Conservation (phyloP, 208 protist species). For the Phytomonas sp. region DNA sequence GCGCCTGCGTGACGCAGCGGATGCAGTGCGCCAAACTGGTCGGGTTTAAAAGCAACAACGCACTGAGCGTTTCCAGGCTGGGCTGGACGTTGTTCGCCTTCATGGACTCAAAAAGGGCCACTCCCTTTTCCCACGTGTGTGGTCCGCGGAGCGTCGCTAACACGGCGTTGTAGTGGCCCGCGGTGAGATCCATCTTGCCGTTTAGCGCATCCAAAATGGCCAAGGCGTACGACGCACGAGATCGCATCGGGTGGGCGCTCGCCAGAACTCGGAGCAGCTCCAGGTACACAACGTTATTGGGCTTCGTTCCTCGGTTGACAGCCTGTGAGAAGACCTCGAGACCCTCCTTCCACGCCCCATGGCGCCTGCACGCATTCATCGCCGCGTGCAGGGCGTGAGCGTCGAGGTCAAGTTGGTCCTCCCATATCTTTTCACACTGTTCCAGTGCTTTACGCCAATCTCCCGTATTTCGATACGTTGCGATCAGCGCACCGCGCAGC, state of each 20-base stretch:
- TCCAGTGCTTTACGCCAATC: conserved; percentile 57
- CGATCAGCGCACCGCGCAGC: conserved; percentile 65
- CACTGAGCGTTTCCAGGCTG: conserved; percentile 70
- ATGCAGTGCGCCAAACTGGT: conserved; percentile 53
- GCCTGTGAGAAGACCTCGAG: conserved; percentile 50
- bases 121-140: conserved; percentile 36
- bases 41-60: conserved; percentile 44
- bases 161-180: conserved; percentile 80
- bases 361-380: conserved; percentile 74
- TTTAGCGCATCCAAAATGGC: conserved; percentile 44
- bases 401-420: conserved; percentile 60
- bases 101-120: conserved; percentile 68
- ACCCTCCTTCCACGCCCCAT: conserved; percentile 42
- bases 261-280: conserved; percentile 67
- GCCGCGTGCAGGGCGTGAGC: conserved; percentile 56
- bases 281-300: conserved; percentile 74
- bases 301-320: conserved; percentile 31
- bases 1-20: conserved; percentile 64
- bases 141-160: conserved; percentile 42
- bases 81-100: conserved; percentile 61
- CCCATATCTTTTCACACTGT: conserved; percentile 58
- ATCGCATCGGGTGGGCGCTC: conserved; percentile 21
- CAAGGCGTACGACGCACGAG: conserved; percentile 48
- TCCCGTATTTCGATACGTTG: conserved; percentile 50
- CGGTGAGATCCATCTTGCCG: conserved; percentile 57